Base-by-base conservation (phyloP, 495 filamentous ascomycete species). In the Trichodelitschia bisporula region DNA sequence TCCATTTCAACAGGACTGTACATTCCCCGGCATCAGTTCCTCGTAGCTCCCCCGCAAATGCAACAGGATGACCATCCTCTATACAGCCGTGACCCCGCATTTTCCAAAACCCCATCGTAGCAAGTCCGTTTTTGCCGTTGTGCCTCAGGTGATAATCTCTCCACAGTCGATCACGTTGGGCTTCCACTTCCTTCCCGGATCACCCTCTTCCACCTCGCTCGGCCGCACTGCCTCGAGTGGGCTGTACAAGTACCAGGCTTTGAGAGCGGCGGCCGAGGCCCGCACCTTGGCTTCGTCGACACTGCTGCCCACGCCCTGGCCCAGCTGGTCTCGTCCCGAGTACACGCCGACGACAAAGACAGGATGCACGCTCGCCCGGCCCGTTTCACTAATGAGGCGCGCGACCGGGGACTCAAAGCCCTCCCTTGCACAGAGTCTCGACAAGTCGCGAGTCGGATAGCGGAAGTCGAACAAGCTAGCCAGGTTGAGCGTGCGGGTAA, bases 271-370 rank as follows among this genome's bases (percentile, higher is more conserved):
- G 28, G 84, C 75, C 24, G 79, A 64, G 10, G 86, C 86, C 43
- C 76, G 60, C 26, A 60, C 58, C 39, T 77, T 67, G 32, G 77
- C 84, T 48, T 77, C 66, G 33, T 76, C 51, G 34, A 95, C 55
- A 52, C 61, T 77, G 29, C 64, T 50, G 20, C 72, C 86, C 34
- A 66, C 55, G 18, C 68, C 89, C 52, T 95, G 84, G 31, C 86
- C 83, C 28, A 97, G 57, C 61, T 78, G 75, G 44, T 95, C 80
- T 34, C 61, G 51, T 14, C 84, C 89, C 24, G 69, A 77, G 56
- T 70, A 97, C 33, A 95, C 78, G 15, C 84, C 89, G 10, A 97
- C 79, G n/a, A 91, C 66, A 43, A 77, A 95, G 20, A 95, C 86
- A 5, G 86, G 84, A 38, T 70, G 66, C 44, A 76, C 64, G 39